A percentile compares a stretch with the other conserved stretches of the same genome.
These are phyloP conservation scores for Sugiyamaella pinicola DNA, from an alignment of 1,139 yeast species.

Conservation along the genomic window DNA sequence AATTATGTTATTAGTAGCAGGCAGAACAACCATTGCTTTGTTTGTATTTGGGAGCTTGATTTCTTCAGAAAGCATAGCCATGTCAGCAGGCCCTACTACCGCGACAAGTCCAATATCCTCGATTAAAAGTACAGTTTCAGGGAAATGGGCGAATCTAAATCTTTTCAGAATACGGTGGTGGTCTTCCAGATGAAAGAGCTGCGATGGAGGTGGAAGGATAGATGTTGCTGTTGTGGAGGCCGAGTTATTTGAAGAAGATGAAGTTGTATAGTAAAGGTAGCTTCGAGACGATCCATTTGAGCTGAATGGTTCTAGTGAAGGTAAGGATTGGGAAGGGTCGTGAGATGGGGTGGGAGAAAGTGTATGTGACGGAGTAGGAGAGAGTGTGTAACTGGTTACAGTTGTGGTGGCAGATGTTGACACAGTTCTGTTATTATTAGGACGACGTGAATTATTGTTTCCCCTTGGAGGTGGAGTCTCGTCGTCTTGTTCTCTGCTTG, in stretches of 20 bases:
- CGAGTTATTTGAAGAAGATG: conserved; percentile 9
- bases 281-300: conserved; percentile 8
- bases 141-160: conserved; percentile 16
- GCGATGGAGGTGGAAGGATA: conserved; percentile 7
- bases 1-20: conserved; percentile 14
- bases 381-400: neutral
- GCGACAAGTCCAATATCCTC: conserved; percentile 14
- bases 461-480: conserved; percentile 1
- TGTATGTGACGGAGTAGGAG: conserved; percentile 1
- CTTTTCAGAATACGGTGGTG: conserved; percentile 13
- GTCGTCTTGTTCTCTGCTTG: neutral
- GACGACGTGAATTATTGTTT: no score
- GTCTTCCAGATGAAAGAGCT: conserved; percentile 15
- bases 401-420: neutral
- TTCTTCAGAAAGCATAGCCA: conserved; percentile 15
- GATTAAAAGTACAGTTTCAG: conserved; percentile 14
- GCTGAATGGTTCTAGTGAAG: conserved; percentile 4
- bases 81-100: conserved; percentile 15
- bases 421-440: no score
- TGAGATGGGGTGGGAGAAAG: conserved; percentile 6
- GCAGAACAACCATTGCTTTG: conserved; percentile 11
- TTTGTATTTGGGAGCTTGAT: conserved; percentile 8
- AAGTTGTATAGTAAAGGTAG: conserved; percentile 10
- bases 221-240: conserved; percentile 12
- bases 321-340: conserved; percentile 3